These are phyloP conservation scores for Amylostereum areolatum DNA, from an alignment of 1,284 basidiomycete genomes.

Conservation along the genomic window DNA sequence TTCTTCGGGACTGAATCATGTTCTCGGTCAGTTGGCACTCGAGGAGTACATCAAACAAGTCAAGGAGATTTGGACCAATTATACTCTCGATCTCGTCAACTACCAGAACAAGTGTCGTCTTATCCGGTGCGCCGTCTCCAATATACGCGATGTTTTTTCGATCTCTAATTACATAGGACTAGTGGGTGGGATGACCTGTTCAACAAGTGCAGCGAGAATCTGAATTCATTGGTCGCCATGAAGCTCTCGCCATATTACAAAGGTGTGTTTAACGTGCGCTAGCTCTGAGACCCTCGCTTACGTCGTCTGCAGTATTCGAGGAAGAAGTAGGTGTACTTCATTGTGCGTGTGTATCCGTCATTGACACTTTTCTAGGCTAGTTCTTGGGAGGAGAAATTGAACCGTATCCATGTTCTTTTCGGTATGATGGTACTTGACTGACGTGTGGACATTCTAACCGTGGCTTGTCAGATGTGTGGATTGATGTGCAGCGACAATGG, in stretches of 20 bases:
- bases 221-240: conserved; percentile 96
- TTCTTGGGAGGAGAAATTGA: conserved; percentile 93
- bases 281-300: conserved; percentile 3
- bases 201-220: conserved; percentile 92
- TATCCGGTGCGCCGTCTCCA: conserved; percentile 57
- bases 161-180: conserved; percentile 1
- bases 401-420: conserved; percentile 92
- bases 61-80: conserved; percentile 95
- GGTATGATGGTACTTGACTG: conserved; percentile 40
- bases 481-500: conserved; percentile 99
- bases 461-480: conserved; percentile 80
- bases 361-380: conserved; percentile 48
- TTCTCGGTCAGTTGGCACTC: conserved; percentile 67
- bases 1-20: too few relatives aligned
- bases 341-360: background rate
- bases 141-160: background rate
- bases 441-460: conserved; percentile 8
- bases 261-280: conserved; percentile 38
- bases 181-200: conserved; percentile 98
- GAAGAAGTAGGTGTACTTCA: conserved; percentile 57
- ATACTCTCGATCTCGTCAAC: conserved; percentile 93
- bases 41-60: conserved; percentile 95
- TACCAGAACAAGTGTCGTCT: conserved; percentile 99
- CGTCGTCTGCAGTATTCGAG: conserved; percentile 66
- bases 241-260: conserved; percentile 96